Evolutionary conservation across 495 filamentous ascomycete genomes (phyloP).

Genomic region (Bacidia gigantensis): DNA sequence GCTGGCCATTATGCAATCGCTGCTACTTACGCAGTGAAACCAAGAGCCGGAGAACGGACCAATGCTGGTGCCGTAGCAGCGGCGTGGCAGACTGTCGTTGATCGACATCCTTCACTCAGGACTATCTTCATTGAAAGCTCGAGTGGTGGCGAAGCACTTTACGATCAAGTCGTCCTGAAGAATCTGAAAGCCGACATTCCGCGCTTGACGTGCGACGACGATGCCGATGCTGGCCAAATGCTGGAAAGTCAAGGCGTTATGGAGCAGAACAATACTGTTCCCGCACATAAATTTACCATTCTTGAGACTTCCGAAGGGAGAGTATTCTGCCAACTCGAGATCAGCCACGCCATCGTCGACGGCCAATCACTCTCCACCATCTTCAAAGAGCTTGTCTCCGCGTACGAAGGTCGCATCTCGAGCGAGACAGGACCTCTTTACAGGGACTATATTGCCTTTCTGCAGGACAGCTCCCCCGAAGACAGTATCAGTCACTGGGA

Average conservation of each 20-base stretch:
- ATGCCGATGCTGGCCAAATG: slow-evolving; percentile 21
- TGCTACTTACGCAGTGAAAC: slow-evolving; percentile 45
- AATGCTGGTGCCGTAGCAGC: slow-evolving; percentile 27
- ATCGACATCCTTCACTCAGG: slow-evolving; percentile 37
- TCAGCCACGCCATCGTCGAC: slow-evolving; percentile 43
- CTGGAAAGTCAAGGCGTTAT: slow-evolving; percentile 26
- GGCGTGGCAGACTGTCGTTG: slow-evolving; percentile 36
- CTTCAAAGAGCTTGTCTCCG: slow-evolving; percentile 31
- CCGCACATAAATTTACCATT: slow-evolving; percentile 37
- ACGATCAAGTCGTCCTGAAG: slow-evolving; percentile 40
- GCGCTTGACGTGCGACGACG: slow-evolving; percentile 24
- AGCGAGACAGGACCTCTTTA: slow-evolving; percentile 31
- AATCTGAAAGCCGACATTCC: slow-evolving; percentile 22
- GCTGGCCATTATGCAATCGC: slow-evolving; percentile 46
- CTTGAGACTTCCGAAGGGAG: slow-evolving; percentile 28
- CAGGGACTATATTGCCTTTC: slow-evolving; percentile 39
- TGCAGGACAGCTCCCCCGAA: slow-evolving; percentile 25
- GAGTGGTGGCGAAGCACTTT: slow-evolving; percentile 27
- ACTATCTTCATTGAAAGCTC: slow-evolving; percentile 39
- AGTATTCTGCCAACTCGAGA: slow-evolving; percentile 39
- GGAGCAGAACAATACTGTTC: slow-evolving; percentile 23
- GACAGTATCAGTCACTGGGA: slow-evolving; percentile 41
- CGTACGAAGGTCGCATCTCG: slow-evolving; percentile 31
- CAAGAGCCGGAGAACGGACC: slow-evolving; percentile 18
- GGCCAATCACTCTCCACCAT: slow-evolving; percentile 36